phyloP scores from a whole-genome alignment of 495 filamentous ascomycete species.

The Evernia prunastri region DNA sequence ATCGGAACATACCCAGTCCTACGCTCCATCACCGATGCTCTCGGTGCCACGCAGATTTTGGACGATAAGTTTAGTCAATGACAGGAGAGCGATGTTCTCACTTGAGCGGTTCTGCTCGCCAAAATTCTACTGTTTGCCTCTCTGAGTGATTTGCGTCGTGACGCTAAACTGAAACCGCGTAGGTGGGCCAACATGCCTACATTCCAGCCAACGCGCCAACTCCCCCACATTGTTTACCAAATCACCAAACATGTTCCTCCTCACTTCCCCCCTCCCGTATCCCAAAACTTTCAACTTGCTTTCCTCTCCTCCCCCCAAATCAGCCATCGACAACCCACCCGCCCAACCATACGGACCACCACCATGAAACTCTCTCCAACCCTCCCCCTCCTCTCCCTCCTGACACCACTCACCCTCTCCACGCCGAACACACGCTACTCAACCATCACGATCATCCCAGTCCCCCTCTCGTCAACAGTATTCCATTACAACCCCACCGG shows the following conservation, averaged over 20 bases:
- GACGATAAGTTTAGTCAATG: too few relatives aligned
- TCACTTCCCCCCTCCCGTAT: too few relatives aligned
- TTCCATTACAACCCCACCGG: neutral
- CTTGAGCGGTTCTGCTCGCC: too few relatives aligned
- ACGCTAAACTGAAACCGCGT: too few relatives aligned
- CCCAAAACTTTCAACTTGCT: neutral
- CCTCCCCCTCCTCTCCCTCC: neutral
- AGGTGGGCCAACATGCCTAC: neutral
- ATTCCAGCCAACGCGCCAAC: neutral
- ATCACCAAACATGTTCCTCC: neutral
- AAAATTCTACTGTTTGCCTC: too few relatives aligned
- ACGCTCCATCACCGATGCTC: too few relatives aligned
- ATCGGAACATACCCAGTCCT: too few relatives aligned
- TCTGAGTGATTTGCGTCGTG: too few relatives aligned
- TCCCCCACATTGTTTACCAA: neutral
- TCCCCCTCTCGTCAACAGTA: neutral
- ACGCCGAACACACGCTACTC: neutral
- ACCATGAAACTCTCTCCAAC: neutral
- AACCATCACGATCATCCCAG: conserved; percentile 1
- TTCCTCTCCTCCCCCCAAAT: neutral
- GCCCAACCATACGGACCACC: neutral
- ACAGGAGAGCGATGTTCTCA: too few relatives aligned
- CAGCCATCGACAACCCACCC: neutral
- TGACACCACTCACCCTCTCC: neutral
- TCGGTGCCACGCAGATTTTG: too few relatives aligned